phyloP scores from a whole-genome alignment of 2,329 filamentous ascomycete species.

The Cladosporium sp. region DNA sequence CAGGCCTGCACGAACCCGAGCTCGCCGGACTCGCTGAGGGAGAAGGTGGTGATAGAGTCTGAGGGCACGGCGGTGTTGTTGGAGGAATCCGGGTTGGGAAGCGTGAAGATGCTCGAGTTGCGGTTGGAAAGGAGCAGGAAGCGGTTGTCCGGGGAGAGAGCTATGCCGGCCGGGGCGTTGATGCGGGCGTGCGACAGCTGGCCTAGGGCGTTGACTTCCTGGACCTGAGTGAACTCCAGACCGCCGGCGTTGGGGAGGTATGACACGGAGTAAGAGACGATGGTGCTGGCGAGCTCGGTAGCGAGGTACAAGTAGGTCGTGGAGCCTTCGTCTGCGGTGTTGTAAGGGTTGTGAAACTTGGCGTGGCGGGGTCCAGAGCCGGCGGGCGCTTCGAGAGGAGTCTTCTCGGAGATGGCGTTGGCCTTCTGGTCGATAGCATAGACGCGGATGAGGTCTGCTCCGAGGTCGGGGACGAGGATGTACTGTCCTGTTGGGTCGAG shows the following conservation, averaged over 20 bases:
- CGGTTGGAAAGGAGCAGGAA: constrained; percentile 65
- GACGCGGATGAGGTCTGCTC: constrained; percentile 32
- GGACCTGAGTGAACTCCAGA: constrained; percentile 41
- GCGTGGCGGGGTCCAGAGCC: constrained; percentile 33
- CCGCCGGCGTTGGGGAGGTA: constrained; percentile 39
- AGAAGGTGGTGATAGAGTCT: constrained; percentile 60
- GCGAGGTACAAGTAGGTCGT: constrained; percentile 35
- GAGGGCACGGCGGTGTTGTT: constrained; percentile 32
- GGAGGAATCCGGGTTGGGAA: constrained; percentile 38
- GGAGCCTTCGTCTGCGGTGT: constrained; percentile 16
- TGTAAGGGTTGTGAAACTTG: constrained; percentile 30
- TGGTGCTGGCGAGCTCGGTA: constrained; percentile 46
- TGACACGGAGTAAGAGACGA: constrained; percentile 44
- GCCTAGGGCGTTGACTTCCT: constrained; percentile 45
- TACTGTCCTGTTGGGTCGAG: constrained; percentile 34
- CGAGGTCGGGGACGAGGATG: constrained; percentile 33
- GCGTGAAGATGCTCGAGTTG: constrained; percentile 49
- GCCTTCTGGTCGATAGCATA: constrained; percentile 24
- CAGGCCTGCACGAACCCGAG: constrained; percentile 52
- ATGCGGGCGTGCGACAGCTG: constrained; percentile 36
- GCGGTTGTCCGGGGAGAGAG: constrained; percentile 43
- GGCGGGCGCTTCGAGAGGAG: constrained; percentile 21
- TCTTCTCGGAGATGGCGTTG: constrained; percentile 21
- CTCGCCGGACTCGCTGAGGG: constrained; percentile 51
- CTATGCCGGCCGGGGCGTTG: constrained; percentile 52